A percentile compares a stretch with the other conserved stretches of the same genome.
These are phyloP conservation scores for Pilasporangium apinafurcum DNA, from an alignment of 352 stramenopile species.

Conservation along the genomic window DNA sequence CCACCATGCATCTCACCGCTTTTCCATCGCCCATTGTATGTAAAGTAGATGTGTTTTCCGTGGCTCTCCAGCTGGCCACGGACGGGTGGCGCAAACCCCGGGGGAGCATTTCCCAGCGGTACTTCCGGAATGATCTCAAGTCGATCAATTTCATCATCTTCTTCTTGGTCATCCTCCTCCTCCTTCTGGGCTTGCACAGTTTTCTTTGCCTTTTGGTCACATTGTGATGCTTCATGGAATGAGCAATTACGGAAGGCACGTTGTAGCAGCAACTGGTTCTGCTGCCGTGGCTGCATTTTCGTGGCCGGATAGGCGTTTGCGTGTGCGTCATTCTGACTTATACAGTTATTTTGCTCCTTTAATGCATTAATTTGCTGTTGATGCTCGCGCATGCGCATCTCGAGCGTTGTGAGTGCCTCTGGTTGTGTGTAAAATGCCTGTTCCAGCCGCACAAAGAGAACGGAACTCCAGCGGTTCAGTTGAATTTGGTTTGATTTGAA, in stretches of 20 bases:
- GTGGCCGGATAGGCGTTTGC: conserved; percentile 1
- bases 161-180: conserved; percentile 13
- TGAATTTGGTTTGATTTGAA: conserved; percentile 68
- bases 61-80: conserved; percentile 55
- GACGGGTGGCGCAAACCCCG: conserved; percentile 53
- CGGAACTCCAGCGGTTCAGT: conserved; percentile 59
- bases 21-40: conserved; percentile 66
- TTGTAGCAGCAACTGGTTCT: conserved; percentile 52
- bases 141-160: conserved; percentile 36
- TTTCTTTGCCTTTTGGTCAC: conserved; percentile 3
- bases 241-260: conserved; percentile 67
- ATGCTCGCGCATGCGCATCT: conserved; percentile 52
- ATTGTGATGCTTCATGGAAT: conserved; percentile 29
- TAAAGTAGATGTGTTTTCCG: conserved; percentile 58
- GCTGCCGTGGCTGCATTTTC: conserved; percentile 27
- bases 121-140: conserved; percentile 48
- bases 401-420: conserved; percentile 51
- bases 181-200: conserved; percentile 12
- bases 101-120: conserved; percentile 21
- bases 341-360: conserved; percentile 15
- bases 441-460: conserved; percentile 63
- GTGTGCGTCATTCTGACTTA: neutral
- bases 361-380: conserved; percentile 33
- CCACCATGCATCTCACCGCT: conserved; percentile 55
- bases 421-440: conserved; percentile 50